Base-by-base conservation (phyloP, 164 flowering plant genomes). In the Santalum album region DNA sequence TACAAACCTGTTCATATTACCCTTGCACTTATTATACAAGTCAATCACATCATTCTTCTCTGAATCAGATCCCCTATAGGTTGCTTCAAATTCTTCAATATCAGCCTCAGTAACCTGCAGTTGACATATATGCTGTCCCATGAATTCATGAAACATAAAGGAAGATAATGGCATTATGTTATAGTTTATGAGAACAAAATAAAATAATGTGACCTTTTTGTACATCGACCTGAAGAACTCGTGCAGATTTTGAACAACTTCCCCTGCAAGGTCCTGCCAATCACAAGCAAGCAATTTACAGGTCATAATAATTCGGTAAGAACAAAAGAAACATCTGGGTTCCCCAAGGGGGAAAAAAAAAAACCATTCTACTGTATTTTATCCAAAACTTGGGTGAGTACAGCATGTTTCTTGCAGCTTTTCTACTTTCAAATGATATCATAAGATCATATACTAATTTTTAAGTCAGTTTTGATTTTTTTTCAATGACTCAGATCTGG, bases 71-170 rank as follows among this genome's bases (percentile, higher is more conserved):
- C 96, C 99, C 68, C 99, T 82, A 55, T 94, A 94, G 61, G 77
- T 82, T 40, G 95, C 89, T 72, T 85, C 90, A 77, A 90, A 90
- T 74, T 85, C 96, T 65, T 87, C 95, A 60, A 94, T 84, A 67
- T 94, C 97, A 51, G 87, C 89, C 62, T 80, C 90, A 29, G 95
- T 94, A 55, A 94, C 84, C 99, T 87, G 67, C 32, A 72, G 57
- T n/a, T 7, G 38, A 47, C 17, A 25, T 27, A 48, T 14, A 25
- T 2, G 18, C 20, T 25, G 16, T 36, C 23, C 16, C 34, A 56
- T 12, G 40, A 49, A 12, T 49, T 57, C 2, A 34, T 5, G 43
- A 15, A 11, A 32, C 12, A 18, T 4, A 9, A 50, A 27, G 16
- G 23, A 1, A 15, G 23, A 46, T 29, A 18, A 72, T 24, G 22